These are phyloP conservation scores for Magnusiomyces sp. DNA, from an alignment of 1,139 yeast species.

Conservation along the genomic window DNA sequence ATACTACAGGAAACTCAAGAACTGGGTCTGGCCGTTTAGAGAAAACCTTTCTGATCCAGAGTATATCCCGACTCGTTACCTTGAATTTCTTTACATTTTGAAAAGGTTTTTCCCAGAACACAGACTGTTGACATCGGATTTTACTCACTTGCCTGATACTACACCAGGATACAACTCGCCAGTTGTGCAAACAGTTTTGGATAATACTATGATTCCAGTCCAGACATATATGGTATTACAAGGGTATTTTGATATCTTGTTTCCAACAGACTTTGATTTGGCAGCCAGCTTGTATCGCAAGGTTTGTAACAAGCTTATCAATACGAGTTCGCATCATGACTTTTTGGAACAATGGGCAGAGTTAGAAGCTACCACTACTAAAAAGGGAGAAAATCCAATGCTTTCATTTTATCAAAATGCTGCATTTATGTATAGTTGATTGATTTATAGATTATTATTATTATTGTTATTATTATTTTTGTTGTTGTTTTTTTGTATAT, in stretches of 20 bases:
- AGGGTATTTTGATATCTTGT: slow-evolving; percentile 81
- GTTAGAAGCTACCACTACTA: slow-evolving; percentile 56
- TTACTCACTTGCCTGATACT: slow-evolving; percentile 53
- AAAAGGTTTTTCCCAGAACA: slow-evolving; percentile 68
- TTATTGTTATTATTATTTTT: too few relatives aligned
- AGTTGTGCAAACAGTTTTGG: slow-evolving; percentile 72
- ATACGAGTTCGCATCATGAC: slow-evolving; percentile 51
- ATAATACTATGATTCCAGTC: slow-evolving; percentile 59
- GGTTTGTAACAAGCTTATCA: slow-evolving; percentile 54
- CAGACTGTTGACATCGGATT: slow-evolving; percentile 64
- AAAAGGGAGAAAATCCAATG: slow-evolving; percentile 84
- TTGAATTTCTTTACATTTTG: slow-evolving; percentile 58
- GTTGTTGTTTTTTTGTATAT: too few relatives aligned
- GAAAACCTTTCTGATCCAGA: slow-evolving; percentile 69
- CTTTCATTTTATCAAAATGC: slow-evolving; percentile 70
- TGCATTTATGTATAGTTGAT: slow-evolving; percentile 53
- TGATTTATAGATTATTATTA: too few relatives aligned
- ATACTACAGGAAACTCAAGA: slow-evolving; percentile 28
- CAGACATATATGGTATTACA: slow-evolving; percentile 73
- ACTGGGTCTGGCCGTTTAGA: slow-evolving; percentile 48
- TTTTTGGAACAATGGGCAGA: slow-evolving; percentile 71
- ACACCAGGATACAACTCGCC: slow-evolving; percentile 65
- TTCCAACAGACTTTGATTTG: slow-evolving; percentile 68
- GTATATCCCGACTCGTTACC: slow-evolving; percentile 67
- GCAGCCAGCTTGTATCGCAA: slow-evolving; percentile 55